Evolutionary conservation across 345 rosid genomes (phyloP), one percentile per base, ranked within the genome.

Genomic region (Balakata baccata): DNA sequence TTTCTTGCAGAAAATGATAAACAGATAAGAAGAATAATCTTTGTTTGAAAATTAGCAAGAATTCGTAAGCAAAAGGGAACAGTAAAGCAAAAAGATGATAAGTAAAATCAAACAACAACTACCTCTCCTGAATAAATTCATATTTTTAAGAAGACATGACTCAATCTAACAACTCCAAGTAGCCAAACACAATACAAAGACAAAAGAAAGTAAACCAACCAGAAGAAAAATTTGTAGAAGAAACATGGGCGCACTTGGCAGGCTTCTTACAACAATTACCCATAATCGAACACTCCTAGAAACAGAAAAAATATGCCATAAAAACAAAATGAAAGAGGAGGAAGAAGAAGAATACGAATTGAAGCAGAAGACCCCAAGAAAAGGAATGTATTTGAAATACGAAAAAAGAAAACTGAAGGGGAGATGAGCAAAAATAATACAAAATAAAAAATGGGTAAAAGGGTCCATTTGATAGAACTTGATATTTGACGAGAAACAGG

Each of bases 231-330:
- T 8, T 54, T 54, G 56, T 17, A 45, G 84, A 81, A 70, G 84
- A 74, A 68, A 69, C 81, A 68, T 78, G 84, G 45, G 79, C 72
- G 38, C 81, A 78, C 68, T 81, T 74, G 17, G 63, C 74, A 34
- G 81, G 74, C 45, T 75, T 75, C n/a, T 71, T 17, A 10, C 71
- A 72, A 62, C 81, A 81, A 49, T 74, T 81, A 45, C 84, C 84
- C 84, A 81, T 81, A 18, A 52, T 69, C 22, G 23, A 20, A 17
- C 3, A 64, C n/a, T 10, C 10, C 14, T 5, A 38, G 14, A 0
- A 29, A 25, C 23, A 10, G 3, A 2, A 50, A 25, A 9, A 34
- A 68, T 25, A 23, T 8, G 7, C 41, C 45, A 13, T 37, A 51
- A 29, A 29, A 29, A 29, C 34, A 29, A 29, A 29, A 29, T 29